Percentiles rank a stretch among this genome's conserved stretches.
Evolutionary conservation across 768 basidiomycete species (phyloP).

Genomic region (Lyophyllum atratum): DNA sequence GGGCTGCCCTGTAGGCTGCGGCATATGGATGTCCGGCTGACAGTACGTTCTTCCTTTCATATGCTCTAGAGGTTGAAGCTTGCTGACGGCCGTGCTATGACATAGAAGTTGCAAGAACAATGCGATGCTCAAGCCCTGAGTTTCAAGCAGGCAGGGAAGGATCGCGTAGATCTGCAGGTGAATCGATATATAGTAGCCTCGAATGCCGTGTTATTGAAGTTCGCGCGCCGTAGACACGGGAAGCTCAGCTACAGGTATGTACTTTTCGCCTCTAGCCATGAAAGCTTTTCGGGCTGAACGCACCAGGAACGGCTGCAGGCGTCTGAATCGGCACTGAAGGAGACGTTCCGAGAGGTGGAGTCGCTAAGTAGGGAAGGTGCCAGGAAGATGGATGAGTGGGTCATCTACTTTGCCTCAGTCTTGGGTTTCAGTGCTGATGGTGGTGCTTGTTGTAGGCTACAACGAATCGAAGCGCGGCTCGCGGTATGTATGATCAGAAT

Average conservation of each 20-base stretch:
- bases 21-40: not conserved
- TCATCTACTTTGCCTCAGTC: not conserved
- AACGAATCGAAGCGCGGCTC: not conserved
- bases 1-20: not conserved
- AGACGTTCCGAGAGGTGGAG: not conserved
- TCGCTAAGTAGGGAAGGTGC: not conserved
- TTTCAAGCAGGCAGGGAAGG: constrained; percentile 42
- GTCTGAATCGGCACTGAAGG: not conserved
- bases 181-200: too few relatives aligned
- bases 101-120: constrained; percentile 17
- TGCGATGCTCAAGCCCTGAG: constrained; percentile 48
- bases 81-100: not conserved
- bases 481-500: not conserved
- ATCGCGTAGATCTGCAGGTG: constrained; percentile 17
- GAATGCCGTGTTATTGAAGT: too few relatives aligned
- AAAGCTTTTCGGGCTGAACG: too few relatives aligned
- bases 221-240: too few relatives aligned
- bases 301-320: not conserved
- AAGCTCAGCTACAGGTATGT: too few relatives aligned
- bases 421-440: not conserved
- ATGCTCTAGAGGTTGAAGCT: not conserved
- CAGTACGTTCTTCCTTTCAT: not conserved
- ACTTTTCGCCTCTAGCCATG: too few relatives aligned
- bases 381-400: not conserved
- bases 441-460: not conserved